Percentiles rank a stretch among this genome's conserved stretches.
Evolutionary conservation across 2,329 filamentous ascomycete genomes (phyloP).

Genomic region (Phaeosphaeria sp.): DNA sequence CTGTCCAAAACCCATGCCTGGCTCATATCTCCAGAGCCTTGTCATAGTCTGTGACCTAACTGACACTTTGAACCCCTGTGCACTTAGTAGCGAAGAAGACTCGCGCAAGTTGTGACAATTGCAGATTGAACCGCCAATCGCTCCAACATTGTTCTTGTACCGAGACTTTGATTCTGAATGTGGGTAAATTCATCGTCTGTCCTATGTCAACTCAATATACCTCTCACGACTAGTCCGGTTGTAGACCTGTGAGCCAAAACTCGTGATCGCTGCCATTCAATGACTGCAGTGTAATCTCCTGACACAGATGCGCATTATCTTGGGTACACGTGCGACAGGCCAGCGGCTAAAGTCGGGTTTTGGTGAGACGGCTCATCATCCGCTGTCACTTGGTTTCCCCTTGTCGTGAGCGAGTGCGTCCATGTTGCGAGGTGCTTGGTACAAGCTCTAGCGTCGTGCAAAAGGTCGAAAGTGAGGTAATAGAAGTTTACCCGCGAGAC

Average conservation of each 20-base stretch:
- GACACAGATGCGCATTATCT: neutral
- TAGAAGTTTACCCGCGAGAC: too few species aligned
- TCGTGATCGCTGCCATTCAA: neutral
- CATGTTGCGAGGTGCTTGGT: slow-evolving; percentile 3
- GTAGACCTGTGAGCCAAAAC: neutral
- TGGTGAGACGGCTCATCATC: neutral
- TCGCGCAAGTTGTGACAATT: neutral
- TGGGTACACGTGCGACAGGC: neutral
- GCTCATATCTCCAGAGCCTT: neutral
- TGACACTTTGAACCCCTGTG: neutral
- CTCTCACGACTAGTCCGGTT: neutral
- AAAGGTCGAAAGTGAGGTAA: too few species aligned
- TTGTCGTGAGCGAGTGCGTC: slow-evolving; percentile 7
- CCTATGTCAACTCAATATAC: neutral
- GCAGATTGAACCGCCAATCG: neutral
- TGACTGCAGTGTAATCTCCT: slow-evolving; percentile 1
- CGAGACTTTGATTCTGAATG: neutral
- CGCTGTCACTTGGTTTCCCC: neutral
- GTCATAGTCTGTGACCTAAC: neutral
- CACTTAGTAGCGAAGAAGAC: neutral
- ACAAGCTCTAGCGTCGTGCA: too few species aligned
- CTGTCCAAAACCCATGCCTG: neutral
- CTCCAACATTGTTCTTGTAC: neutral
- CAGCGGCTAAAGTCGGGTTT: neutral
- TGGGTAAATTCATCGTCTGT: neutral